Evolutionary conservation across 129 eudicot genomes (phyloP).

Genomic region (Tanacetum coccineum): DNA sequence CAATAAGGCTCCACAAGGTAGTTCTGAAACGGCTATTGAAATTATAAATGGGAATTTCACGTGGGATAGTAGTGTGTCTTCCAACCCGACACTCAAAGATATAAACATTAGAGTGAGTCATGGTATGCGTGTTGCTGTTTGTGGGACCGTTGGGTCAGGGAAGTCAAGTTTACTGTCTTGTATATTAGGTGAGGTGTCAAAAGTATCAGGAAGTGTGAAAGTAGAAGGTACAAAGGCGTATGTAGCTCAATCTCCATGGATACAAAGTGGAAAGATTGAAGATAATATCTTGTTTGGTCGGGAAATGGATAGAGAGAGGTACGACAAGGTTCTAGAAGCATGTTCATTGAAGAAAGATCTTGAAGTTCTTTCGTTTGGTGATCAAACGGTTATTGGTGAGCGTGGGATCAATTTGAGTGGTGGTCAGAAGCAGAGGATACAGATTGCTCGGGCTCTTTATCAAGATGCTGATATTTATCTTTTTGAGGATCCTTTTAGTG

Average conservation of each 20-base stretch:
- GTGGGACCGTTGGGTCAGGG: constrained; percentile 47
- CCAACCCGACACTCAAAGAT: constrained; percentile 25
- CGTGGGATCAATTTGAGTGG: constrained; percentile 45
- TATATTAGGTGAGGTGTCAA: constrained; percentile 35
- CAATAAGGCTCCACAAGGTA: constrained; percentile 47
- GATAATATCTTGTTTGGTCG: constrained; percentile 51
- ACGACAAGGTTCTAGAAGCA: constrained; percentile 31
- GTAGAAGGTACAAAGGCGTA: constrained; percentile 41
- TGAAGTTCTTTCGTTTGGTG: constrained; percentile 40
- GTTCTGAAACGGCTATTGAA: constrained; percentile 45
- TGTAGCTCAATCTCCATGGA: constrained; percentile 52
- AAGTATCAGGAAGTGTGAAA: constrained; percentile 32
- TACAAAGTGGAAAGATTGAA: constrained; percentile 41
- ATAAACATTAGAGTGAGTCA: constrained; percentile 23
- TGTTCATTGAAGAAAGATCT: constrained; percentile 46
- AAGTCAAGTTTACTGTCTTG: constrained; percentile 37
- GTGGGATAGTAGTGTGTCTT: constrained; percentile 29
- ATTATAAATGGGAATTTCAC: constrained; percentile 41
- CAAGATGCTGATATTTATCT: constrained; percentile 45
- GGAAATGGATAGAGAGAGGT: constrained; percentile 31
- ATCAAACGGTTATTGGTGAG: constrained; percentile 42
- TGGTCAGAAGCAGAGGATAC: constrained; percentile 47
- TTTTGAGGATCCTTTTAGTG: constrained; percentile 50
- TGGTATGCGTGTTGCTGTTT: constrained; percentile 36
- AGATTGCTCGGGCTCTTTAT: constrained; percentile 51